Conservation (phyloP, 306 rosid genomes). For the Rosa lucieae region DNA sequence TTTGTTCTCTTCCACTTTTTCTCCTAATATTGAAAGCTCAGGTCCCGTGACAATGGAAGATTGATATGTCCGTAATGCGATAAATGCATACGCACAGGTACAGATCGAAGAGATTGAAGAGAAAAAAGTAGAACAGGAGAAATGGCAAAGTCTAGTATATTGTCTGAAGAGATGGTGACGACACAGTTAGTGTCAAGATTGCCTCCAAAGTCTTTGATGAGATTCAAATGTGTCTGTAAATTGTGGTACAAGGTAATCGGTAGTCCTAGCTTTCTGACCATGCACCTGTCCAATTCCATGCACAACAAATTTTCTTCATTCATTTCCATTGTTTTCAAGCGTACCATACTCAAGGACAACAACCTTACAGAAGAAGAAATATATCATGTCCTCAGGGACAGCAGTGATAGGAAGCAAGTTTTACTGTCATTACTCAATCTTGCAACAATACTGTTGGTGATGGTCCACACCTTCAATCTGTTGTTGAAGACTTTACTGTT, state of each 20-base stretch:
- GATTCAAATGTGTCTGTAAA: neutral
- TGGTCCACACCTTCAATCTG: neutral
- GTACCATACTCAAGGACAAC: neutral
- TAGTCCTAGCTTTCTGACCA: neutral
- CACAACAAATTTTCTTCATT: neutral
- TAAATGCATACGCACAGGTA: too few species aligned
- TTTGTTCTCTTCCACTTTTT: too few species aligned
- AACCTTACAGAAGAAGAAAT: too few species aligned
- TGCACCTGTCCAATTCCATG: neutral
- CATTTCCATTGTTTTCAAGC: neutral
- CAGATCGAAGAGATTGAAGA: neutral
- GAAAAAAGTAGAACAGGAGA: neutral
- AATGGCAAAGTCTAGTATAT: neutral
- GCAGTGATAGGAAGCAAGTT: neutral
- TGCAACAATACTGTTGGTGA: neutral
- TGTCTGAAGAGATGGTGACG: neutral
- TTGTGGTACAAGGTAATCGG: neutral
- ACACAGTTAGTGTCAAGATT: neutral
- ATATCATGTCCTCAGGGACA: too few species aligned
- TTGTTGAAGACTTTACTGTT: neutral
- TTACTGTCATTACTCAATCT: neutral
- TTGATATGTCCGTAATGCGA: too few species aligned
- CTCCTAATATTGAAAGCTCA: too few species aligned
- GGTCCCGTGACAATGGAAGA: too few species aligned
- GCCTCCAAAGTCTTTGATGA: conserved; percentile 12